A percentile compares a stretch with the other conserved stretches of the same genome.
Evolutionary conservation across 768 basidiomycete genomes (phyloP).

Genomic region (Amanita pallidorosea): DNA sequence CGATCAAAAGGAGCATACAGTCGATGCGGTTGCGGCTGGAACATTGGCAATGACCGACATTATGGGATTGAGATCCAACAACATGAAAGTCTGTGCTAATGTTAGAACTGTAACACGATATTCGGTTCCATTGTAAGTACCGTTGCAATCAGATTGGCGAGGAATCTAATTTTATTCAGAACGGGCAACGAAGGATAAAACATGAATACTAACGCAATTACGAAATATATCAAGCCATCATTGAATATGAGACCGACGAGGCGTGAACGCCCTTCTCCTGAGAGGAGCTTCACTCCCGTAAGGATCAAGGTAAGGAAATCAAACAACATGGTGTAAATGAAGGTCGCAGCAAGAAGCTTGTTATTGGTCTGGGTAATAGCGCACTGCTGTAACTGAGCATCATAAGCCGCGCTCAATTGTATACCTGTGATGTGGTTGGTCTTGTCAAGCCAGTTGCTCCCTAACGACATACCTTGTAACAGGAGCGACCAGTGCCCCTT

Average conservation of each 20-base stretch:
- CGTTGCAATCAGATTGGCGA: conserved; percentile 58
- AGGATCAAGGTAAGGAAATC: conserved; percentile 54
- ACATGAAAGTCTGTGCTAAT: conserved; percentile 39
- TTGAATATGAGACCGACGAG: conserved; percentile 57
- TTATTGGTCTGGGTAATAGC: conserved; percentile 50
- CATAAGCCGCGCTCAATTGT: conserved; percentile 49
- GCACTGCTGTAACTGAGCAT: conserved; percentile 32
- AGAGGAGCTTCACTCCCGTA: conserved; percentile 50
- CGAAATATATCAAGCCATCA: conserved; percentile 66
- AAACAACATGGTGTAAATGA: conserved; percentile 68
- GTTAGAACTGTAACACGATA: neutral
- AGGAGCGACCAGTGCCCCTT: conserved; percentile 67
- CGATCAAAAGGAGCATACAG: conserved; percentile 26
- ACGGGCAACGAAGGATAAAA: neutral
- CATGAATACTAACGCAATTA: conserved; percentile 47
- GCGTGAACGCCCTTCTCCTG: conserved; percentile 33
- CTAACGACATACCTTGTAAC: conserved; percentile 39
- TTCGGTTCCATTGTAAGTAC: conserved; percentile 22
- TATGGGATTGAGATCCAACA: conserved; percentile 57
- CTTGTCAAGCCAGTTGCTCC: neutral
- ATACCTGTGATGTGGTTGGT: conserved; percentile 27
- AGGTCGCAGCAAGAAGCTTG: conserved; percentile 49
- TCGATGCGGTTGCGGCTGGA: conserved; percentile 58
- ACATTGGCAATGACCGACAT: conserved; percentile 70
- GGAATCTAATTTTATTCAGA: conserved; percentile 31